These are phyloP conservation scores for Dinochytrium kinnereticum DNA, from an alignment of 371 early-diverging fungal genomes.

Conservation along the genomic window DNA sequence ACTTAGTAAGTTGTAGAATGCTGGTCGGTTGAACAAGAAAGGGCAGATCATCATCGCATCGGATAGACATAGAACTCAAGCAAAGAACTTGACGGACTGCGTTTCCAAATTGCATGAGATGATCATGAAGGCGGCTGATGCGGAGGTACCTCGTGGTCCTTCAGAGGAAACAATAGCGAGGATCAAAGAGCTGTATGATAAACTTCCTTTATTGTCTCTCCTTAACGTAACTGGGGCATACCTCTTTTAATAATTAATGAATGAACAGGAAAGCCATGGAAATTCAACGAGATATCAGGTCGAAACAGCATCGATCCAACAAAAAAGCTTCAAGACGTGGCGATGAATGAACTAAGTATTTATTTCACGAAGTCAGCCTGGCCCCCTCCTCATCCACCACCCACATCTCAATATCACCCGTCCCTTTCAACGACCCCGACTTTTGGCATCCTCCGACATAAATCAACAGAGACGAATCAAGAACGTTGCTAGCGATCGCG, in stretches of 20 bases:
- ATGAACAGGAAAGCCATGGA: conserved; percentile 57
- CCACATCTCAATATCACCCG: background rate
- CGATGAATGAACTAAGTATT: conserved; percentile 2
- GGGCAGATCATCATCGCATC: conserved; percentile 67
- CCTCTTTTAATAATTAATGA: too few relatives aligned
- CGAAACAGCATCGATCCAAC: conserved; percentile 61
- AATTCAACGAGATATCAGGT: conserved; percentile 53
- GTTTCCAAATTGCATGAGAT: conserved; percentile 71
- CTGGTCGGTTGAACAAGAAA: conserved; percentile 66
- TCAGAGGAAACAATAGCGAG: conserved; percentile 65
- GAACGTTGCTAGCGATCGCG: background rate
- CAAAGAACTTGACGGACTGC: conserved; percentile 80
- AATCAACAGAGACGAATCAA: background rate
- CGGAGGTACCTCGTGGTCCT: conserved; percentile 69
- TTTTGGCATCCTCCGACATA: background rate
- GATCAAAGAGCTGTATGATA: conserved; percentile 67
- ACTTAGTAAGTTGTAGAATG: conserved; percentile 46
- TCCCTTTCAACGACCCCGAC: background rate
- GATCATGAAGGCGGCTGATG: conserved; percentile 65
- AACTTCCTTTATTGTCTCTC: too few relatives aligned
- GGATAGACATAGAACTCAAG: conserved; percentile 81
- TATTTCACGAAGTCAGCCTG: background rate
- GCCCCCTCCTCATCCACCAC: background rate
- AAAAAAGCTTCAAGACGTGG: conserved; percentile 54
- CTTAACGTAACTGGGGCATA: too few relatives aligned